Base-by-base conservation (phyloP, 305 asterid species). In the Fraxinus baroniana region DNA sequence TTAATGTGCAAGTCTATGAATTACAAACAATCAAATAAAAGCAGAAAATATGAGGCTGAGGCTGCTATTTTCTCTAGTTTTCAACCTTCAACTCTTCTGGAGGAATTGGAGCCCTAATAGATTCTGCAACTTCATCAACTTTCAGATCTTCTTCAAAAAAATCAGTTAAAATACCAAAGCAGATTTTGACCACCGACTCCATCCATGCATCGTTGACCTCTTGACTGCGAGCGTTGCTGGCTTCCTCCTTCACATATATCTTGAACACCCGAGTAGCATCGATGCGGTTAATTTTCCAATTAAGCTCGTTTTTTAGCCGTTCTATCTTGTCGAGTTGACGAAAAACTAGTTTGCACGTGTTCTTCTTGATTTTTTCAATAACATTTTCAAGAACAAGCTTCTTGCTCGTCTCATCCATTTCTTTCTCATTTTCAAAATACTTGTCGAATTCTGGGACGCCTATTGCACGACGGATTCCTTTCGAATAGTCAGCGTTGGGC, bases 391-490 rank as follows among this genome's bases (percentile, higher is more conserved):
- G 84, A 86, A 12, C 22, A 10, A 41, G 5, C 36, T 75, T 7
- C 74, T 80, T 12, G 81, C 15, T 78, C 68, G 62, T 84, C 30
- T 36, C 83, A 30, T 79, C 82, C 0, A 71, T n/a, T 1, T 44
- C 39, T 4, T 55, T 7, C 35, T 87, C 87, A 6, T 24, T 22
- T 30, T 33, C 30, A 22, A 87, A 82, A 73, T 49, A 87, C 2
- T 81, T 74, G 55, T 82, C 83, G 26, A 86, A 26, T 76, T 86
- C 89, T 12, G 80, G 85, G 24, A 79, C 87, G 0, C 87, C 89
- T 64, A 84, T 87, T 7, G 83, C 83, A 3, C 80, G 79, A 17
- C 82, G 17, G 12, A 87, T 66, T 1, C 87, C 87, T 33, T 33
- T 39, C 3, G 76, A 26, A 46, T 76, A 84, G 81, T 87, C 85